Evolutionary conservation across 2,329 filamentous ascomycete genomes (phyloP).

Genomic region (Didymella arachidicola): DNA sequence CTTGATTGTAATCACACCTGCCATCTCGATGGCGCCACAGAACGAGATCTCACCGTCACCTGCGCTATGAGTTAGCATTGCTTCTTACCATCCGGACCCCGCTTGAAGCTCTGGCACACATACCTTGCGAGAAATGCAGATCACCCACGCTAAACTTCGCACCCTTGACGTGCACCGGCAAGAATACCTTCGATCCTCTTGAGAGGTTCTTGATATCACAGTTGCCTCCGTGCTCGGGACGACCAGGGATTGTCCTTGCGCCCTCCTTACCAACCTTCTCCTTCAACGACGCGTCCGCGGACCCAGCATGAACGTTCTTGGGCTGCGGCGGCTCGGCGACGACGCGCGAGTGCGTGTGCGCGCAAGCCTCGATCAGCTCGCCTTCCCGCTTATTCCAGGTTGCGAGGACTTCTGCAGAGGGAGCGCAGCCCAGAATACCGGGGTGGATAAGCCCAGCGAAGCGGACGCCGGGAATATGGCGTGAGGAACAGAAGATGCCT

Average conservation of each 20-base stretch:
- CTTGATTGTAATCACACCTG: slow-evolving; percentile 87
- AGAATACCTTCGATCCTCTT: slow-evolving; percentile 79
- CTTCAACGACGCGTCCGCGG: slow-evolving; percentile 64
- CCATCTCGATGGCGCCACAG: slow-evolving; percentile 85
- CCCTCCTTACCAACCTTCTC: slow-evolving; percentile 78
- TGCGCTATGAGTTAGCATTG: not conserved
- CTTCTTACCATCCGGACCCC: no score
- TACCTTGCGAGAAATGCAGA: slow-evolving; percentile 85
- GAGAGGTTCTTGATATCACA: slow-evolving; percentile 89
- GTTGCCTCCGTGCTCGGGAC: slow-evolving; percentile 88
- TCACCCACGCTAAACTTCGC: slow-evolving; percentile 93
- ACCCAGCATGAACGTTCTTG: slow-evolving; percentile 75
- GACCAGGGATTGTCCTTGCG: slow-evolving; percentile 82
- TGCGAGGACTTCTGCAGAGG: slow-evolving; percentile 76
- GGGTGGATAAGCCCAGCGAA: slow-evolving; percentile 92
- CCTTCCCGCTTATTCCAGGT: slow-evolving; percentile 86
- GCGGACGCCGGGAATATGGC: slow-evolving; percentile 76
- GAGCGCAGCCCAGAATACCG: slow-evolving; percentile 88
- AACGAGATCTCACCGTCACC: slow-evolving; percentile 70
- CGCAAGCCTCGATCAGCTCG: slow-evolving; percentile 75
- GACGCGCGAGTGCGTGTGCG: slow-evolving; percentile 67
- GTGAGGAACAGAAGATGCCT: slow-evolving; percentile 80
- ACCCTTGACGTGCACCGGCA: slow-evolving; percentile 84
- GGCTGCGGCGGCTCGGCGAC: slow-evolving; percentile 81
- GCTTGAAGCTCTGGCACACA: not conserved